Evolutionary conservation across 2,329 filamentous ascomycete genomes (phyloP).

Genomic region (Penicillium paneum): DNA sequence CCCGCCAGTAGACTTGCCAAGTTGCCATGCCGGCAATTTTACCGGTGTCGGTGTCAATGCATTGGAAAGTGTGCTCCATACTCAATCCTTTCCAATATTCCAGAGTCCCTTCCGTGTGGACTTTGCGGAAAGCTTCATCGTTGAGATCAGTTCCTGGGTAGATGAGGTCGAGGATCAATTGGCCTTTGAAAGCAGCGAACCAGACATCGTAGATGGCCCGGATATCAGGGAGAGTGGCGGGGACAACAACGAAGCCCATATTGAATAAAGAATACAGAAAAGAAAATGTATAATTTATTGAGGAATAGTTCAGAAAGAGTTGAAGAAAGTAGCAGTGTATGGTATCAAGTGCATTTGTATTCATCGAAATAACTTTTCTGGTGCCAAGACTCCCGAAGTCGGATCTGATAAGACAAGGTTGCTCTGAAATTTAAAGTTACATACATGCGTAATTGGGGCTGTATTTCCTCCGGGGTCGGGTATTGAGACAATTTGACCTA

Average conservation of each 20-base stretch:
- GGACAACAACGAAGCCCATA: slow-evolving; percentile 45
- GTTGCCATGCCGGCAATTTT: slow-evolving; percentile 50
- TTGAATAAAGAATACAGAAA: neutral
- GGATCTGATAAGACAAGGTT: slow-evolving; percentile 9
- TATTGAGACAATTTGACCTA: neutral
- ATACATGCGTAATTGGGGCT: neutral
- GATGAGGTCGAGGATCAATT: slow-evolving; percentile 44
- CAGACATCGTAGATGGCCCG: slow-evolving; percentile 23
- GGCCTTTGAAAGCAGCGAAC: slow-evolving; percentile 26
- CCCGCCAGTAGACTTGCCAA: slow-evolving; percentile 43
- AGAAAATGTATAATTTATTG: neutral
- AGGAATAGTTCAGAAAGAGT: neutral
- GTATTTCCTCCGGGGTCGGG: neutral
- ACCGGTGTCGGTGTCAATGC: slow-evolving; percentile 40
- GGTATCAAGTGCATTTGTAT: neutral
- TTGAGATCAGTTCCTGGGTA: slow-evolving; percentile 37
- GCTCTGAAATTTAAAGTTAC: neutral
- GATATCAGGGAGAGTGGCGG: slow-evolving; percentile 24
- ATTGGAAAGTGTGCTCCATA: slow-evolving; percentile 49
- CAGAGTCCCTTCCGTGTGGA: slow-evolving; percentile 44
- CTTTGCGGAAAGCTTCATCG: slow-evolving; percentile 42
- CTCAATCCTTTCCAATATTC: slow-evolving; percentile 38
- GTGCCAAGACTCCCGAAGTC: slow-evolving; percentile 7
- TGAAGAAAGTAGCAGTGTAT: neutral
- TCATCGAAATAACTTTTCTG: neutral